Base-by-base conservation (phyloP, 2,329 filamentous ascomycete genomes). In the Harringtonia lauricola region DNA sequence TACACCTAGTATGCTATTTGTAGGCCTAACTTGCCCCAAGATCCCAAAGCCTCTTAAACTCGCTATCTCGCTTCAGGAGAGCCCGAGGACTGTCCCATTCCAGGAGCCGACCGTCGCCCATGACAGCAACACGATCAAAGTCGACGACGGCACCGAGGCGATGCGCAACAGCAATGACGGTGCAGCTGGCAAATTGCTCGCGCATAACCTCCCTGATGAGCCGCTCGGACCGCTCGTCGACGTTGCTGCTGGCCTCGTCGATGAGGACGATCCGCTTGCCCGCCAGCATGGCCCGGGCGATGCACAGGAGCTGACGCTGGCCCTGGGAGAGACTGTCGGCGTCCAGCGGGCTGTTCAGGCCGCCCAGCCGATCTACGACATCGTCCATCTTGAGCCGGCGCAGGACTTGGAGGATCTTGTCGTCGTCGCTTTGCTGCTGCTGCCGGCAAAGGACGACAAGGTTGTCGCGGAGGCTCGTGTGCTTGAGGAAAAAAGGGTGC, bases 241-340 rank as follows among this genome's bases (percentile, higher is more conserved):
- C 95, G 0, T 85, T 94, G 0, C 90, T 92, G 0, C 90, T 96
- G 1, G 92, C 90, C 67, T 96, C 92, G 61, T 98, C 92, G 90
- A 96, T 95, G 56, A 98, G 83, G 14, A 98, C 70, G 2, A 98
- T 87, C 51, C 84, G 89, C 0, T 90, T 89, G 30, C 79, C 76
- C 64, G 94, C 95, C 50, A 98, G 81, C 51, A 96, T 78, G 0
- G 92, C 92, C 44, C 92, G 81, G 0, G 90, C 92, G 9, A 98
- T 76, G 59, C 90, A 96, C 43, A 96, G 70, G 8, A 98, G 81
- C 63, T 96, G 92, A 8, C 89, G 80, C 61, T 96, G 92, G 39
- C 92, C 92, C 62, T 96, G 92, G 0, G 90, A 95, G 8, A 98
- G 74, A 0, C 10, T 13, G 18, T 45, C 34, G 22, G 15, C 43